Base-by-base conservation (phyloP, 805 yeast genomes). In the Jamesozyma piceae region DNA sequence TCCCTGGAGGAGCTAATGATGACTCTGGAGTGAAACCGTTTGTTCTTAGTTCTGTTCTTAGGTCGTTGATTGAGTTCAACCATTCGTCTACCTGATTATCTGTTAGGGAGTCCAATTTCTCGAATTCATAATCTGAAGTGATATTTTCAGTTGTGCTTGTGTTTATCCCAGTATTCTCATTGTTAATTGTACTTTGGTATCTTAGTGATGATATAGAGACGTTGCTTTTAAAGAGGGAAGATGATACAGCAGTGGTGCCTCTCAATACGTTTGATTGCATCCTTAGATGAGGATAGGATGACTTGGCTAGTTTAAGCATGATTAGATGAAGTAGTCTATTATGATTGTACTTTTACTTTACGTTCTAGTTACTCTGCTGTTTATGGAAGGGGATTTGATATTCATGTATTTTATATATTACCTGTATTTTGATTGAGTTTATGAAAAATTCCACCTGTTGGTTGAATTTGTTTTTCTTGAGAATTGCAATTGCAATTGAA, bases 1-100 rank as follows among this genome's bases (percentile, higher is more conserved):
- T 60, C 8, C 67, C 73, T 19, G 67, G 67, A 2, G 72, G 68
- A 1, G 71, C 68, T 41, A 71, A 55, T 10, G 66, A 64, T 29
- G 58, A 58, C 38, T 64, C 66, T 20, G 73, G 72, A 37, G 60
- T 48, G 50, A 57, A 68, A 5, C 64, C 68, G 19, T 59, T 56
- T 18, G 62, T 61, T 34, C 31, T 44, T 45, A 69, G 63, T 49
- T 69, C 69, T 19, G 56, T 49, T 42, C 70, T 62, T 17, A 70
- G 51, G 21, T 62, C 60, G 20, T 60, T 46, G 35, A 73, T 58
- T 17, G 73, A 67, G 17, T 60, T 57, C 33, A 72, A 50, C 80
- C 69, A 66, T 41, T 51, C 60, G 35, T 55, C 70, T 33, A 68
- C 66, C 51, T 58, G 71, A 50, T 57, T 51, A 41, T 62, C 67